These are phyloP conservation scores for Corchorus olitorius DNA, from an alignment of 345 rosid species.

Conservation along the genomic window DNA sequence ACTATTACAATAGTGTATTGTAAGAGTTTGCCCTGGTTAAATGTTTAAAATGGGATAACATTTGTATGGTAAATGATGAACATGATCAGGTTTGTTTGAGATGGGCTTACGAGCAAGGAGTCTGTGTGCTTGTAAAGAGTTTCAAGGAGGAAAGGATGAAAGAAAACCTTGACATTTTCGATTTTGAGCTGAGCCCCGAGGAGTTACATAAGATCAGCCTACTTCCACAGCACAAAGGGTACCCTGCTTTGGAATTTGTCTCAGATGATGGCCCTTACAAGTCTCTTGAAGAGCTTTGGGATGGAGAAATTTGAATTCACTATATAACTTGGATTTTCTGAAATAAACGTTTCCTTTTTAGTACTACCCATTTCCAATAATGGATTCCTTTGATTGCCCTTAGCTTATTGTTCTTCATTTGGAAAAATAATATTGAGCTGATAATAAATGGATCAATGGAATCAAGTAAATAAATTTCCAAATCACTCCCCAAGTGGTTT, in stretches of 20 bases:
- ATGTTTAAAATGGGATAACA: not conserved
- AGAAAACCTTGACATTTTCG: conserved; percentile 11
- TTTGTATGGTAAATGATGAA: not conserved
- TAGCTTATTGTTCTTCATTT: no score
- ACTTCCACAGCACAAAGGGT: conserved; percentile 14
- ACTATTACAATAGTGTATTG: not conserved
- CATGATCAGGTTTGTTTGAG: conserved; percentile 17
- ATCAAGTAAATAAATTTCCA: no score
- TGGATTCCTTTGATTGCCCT: no score
- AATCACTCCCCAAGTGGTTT: no score
- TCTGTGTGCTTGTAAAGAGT: conserved; percentile 7
- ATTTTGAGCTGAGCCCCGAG: conserved; percentile 2
- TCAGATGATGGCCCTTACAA: conserved; percentile 19
- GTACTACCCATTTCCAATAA: no score
- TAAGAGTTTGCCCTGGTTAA: not conserved
- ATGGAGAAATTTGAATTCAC: conserved; percentile 16
- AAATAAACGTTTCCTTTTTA: not conserved
- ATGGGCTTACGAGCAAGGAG: conserved; percentile 20
- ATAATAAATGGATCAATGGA: no score
- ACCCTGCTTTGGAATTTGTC: not conserved
- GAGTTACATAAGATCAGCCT: conserved; percentile 1
- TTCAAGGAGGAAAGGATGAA: conserved; percentile 17
- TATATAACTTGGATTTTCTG: not conserved
- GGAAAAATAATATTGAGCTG: no score
- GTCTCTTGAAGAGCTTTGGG: conserved; percentile 19